Evolutionary conservation across 2,329 filamentous ascomycete species (phyloP), one percentile per base, ranked within the genome.

Genomic region (Penicillium frequentans): DNA sequence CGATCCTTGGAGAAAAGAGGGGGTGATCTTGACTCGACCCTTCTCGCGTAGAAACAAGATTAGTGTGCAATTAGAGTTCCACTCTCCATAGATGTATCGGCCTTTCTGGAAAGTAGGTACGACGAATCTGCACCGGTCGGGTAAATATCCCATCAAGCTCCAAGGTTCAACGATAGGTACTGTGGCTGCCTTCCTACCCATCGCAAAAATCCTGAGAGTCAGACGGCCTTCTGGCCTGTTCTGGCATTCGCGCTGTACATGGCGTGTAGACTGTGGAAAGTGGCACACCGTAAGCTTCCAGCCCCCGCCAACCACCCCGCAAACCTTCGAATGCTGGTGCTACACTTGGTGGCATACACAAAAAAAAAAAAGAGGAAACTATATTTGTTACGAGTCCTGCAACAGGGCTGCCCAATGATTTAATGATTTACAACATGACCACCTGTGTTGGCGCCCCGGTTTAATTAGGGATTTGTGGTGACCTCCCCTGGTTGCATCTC

Each of bases 401-500:
- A 35, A 29, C 46, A 50, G 42, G 13, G 50, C 31, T 16, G 21
- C 42, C 50, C 57, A 59, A 56, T 59, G 13, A 56, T 29, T 13
- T 6, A n/a, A 14, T n/a, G 7, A 31, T 42, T 39, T 13, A 21
- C 44, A 35, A 31, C 13, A 21, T 35, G 23, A 39, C 52, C 9
- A 49, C n/a, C n/a, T 42, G 46, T 14, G 11, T 24, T 21, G 43
- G 43, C 45, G 43, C 52, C 26, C 33, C 43, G 26, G 37, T 37
- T 42, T 50, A 42, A 52, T 53, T 26, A 26, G 19, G 27, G 23
- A 54, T 24, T 33, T 10, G 23, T 16, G 11, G n/a, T 42, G 11
- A 48, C 26, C 29, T 26, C 21, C 37, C 54, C 45, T 47, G 16
- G 47, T 42, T 59, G 54, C 44, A 57, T 52, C 55, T 64, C 63